Conservation (phyloP, 768 basidiomycete genomes). For the Pilatotrama ljubarskyi region DNA sequence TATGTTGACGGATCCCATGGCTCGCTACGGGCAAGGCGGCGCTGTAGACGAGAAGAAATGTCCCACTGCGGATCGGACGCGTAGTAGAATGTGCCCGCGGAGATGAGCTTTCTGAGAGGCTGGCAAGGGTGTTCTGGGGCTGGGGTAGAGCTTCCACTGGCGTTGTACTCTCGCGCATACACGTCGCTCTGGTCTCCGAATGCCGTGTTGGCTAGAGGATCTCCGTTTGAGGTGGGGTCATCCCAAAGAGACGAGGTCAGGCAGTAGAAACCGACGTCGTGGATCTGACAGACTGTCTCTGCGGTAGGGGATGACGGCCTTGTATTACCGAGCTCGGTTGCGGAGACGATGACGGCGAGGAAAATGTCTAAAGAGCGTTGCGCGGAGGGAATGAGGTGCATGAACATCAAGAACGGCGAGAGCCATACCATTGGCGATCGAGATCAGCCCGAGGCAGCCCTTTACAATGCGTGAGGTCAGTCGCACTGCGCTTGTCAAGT, state of each 20-base stretch:
- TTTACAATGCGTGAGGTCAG: constrained; percentile 73
- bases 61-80: constrained; percentile 85
- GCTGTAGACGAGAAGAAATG: constrained; percentile 77
- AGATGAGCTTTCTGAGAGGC: constrained; percentile 87
- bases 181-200: constrained; percentile 53
- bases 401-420: neutral
- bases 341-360: constrained; percentile 76
- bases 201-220: constrained; percentile 54
- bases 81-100: constrained; percentile 93
- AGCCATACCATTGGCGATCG: constrained; percentile 63
- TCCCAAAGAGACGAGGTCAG: constrained; percentile 87
- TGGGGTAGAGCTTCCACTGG: constrained; percentile 35
- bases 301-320: constrained; percentile 56
- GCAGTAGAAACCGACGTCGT: constrained; percentile 88
- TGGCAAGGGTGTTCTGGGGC: constrained; percentile 86
- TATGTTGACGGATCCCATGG: constrained; percentile 48
- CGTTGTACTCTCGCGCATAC: constrained; percentile 47
- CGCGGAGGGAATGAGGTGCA: neutral
- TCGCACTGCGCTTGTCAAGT: constrained; percentile 61
- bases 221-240: constrained; percentile 54
- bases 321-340: constrained; percentile 74
- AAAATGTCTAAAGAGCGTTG: constrained; percentile 59
- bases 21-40: constrained; percentile 52
- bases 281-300: constrained; percentile 78
- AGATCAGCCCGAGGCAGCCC: constrained; percentile 83